Percentiles rank a stretch among this genome's conserved stretches.
These are phyloP conservation scores for Citrus inodora DNA, from an alignment of 345 rosid genomes.

Conservation along the genomic window DNA sequence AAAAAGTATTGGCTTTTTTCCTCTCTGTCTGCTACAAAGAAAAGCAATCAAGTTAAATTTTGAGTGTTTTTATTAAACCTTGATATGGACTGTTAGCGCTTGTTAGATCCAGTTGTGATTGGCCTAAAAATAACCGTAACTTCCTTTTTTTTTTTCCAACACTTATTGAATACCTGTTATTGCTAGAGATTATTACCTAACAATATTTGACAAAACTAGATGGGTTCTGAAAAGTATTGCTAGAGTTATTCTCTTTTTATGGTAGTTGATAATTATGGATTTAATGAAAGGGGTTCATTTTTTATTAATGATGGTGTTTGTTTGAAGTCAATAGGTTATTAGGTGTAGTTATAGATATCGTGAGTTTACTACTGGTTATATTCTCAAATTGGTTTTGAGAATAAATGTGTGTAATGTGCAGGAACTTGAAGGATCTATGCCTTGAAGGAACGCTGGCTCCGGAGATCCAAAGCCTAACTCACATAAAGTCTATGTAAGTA, in stretches of 20 bases:
- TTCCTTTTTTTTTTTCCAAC: not conserved
- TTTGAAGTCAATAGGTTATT: not conserved
- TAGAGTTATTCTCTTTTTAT: too few relatives aligned
- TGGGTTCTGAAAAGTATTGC: not conserved
- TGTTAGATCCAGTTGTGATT: not conserved
- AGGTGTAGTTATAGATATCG: not conserved
- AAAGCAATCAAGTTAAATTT: not conserved
- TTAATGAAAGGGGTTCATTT: not conserved
- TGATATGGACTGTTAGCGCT: not conserved
- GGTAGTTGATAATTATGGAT: not conserved
- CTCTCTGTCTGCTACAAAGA: constrained; percentile 3
- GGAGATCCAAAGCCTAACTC: constrained; percentile 46
- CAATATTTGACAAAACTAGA: not conserved
- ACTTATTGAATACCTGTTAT: not conserved
- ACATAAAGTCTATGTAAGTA: constrained; percentile 60
- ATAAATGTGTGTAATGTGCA: constrained; percentile 20
- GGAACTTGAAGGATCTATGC: constrained; percentile 64
- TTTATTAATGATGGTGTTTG: not conserved
- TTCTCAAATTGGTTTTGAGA: constrained; percentile 6
- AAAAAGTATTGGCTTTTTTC: not conserved
- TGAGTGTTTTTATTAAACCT: not conserved
- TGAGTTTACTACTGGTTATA: not conserved
- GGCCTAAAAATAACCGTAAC: not conserved
- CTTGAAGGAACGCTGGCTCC: constrained; percentile 60
- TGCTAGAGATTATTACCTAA: not conserved